A percentile compares a stretch with the other conserved stretches of the same genome.
Conservation (phyloP, 2,329 filamentous ascomycete genomes). For the Claviceps pazoutovae region DNA sequence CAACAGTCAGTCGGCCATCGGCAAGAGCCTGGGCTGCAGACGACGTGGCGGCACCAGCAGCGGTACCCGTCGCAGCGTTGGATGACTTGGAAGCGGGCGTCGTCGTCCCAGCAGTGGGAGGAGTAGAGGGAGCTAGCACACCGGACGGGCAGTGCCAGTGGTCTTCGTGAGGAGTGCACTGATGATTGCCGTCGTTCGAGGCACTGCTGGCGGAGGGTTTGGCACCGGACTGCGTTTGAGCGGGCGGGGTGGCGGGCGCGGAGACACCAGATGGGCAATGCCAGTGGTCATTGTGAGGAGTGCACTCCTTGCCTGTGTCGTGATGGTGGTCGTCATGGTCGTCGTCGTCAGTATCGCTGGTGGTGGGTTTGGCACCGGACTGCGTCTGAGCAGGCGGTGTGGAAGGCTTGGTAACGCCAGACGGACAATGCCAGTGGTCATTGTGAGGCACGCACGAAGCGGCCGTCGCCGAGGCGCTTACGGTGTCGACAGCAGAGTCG, state of each 20-base stretch:
- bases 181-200: not conserved
- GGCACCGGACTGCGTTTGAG: slow-evolving; percentile 1
- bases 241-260: slow-evolving; percentile 6
- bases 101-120: slow-evolving; percentile 1
- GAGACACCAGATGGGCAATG: slow-evolving; percentile 7
- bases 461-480: slow-evolving; percentile 1
- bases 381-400: slow-evolving; percentile 5
- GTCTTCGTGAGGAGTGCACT: slow-evolving; percentile 7
- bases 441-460: slow-evolving; percentile 5
- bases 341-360: slow-evolving; percentile 1
- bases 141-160: slow-evolving; percentile 10
- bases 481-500: not conserved
- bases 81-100: not conserved
- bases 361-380: not conserved
- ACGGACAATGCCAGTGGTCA: slow-evolving; percentile 8
- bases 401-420: slow-evolving; percentile 6
- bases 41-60: not conserved
- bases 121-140: slow-evolving; percentile 3
- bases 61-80: not conserved
- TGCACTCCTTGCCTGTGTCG: not conserved
- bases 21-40: not conserved
- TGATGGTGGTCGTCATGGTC: not conserved
- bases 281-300: slow-evolving; percentile 8
- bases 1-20: not conserved
- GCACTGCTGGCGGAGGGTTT: not conserved